Base-by-base conservation (phyloP, 2,329 filamentous ascomycete genomes). In the Alternaria sp. region DNA sequence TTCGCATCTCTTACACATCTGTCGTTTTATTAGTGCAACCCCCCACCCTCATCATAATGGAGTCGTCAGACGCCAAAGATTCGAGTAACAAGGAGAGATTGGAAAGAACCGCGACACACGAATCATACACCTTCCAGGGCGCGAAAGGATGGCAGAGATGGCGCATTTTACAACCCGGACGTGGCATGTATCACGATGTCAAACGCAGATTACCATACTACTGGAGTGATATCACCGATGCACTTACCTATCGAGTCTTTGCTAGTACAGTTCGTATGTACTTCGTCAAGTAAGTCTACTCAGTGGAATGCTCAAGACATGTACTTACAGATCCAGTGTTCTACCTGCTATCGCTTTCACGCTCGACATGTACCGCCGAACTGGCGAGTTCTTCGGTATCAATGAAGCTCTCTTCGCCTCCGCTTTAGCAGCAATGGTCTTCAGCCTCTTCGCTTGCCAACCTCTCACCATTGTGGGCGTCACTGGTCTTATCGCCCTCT, bases 311-410 rank as follows among this genome's bases (percentile, higher is more conserved):
- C 3, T 14, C 9, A 14, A 20, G 14, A 12, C 10, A 27, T 3
- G n/a, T 20, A 34, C 60, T 68, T 54, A 69, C 36, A 8, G 14
- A 14, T 1, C 9, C 30, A 81, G 84, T 61, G 78, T 88, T 2
- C 79, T 88, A 4, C 86, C 86, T 5, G 86, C 86, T 0, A 78
- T 88, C 4, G 86, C 86, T 2, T 88, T 86, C 64, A 83, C 84
- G 3, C 76, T 88, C 18, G 86, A 88, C 69, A 88, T 88, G 84
- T 81, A 83, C 56, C 81, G 85, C 7, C 80, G 83, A 16, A 87
- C 86, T 0, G 82, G 81, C 25, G 79, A 81, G 18, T 86, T 85
- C 74, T 87, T 83, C 63, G 86, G 86, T 36, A 80, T 87, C 69
- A 87, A 87, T 60, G 85, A 87, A 69, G 84, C 81, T 0, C 78